Evolutionary conservation across 768 basidiomycete species (phyloP), one percentile per base, ranked within the genome.

Genomic region (Boletus eberwhitei): DNA sequence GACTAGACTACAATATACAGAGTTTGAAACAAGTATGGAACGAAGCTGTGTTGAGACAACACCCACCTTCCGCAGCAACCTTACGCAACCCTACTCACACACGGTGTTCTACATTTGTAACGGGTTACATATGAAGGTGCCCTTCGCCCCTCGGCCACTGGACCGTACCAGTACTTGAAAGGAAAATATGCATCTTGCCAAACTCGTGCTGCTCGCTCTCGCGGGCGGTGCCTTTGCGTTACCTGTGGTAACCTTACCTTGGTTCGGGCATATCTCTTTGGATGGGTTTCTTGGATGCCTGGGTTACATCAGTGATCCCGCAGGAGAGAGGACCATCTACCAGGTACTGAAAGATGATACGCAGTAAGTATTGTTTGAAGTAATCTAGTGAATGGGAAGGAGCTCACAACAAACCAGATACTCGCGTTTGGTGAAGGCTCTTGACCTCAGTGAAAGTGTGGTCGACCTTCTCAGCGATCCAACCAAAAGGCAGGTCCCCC

Each of bases 231-330:
- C 54, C 14, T 54, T 46, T 42, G 67, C 67, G 16, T 35, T 66
- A 17, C 67, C 59, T 26, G 31, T 58, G 17, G 26, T 62, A 32
- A 56, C 47, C 24, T 41, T 66, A 19, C 66, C 48, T n/a, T 68
- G 61, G 64, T 62, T 68, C 26, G 55, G 61, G 37, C 59, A 66
- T n/a, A 4, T 69, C 17, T 50, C 53, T 8, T 19, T 69, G 19
- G 52, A 59, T 17, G 39, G 38, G 21, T 39, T 66, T 19, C 26
- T 40, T 21, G 47, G 38, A 19, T 50, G n/a, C 45, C 39, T 58
- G 46, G 44, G 44, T 36, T 58, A 48, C 29, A n/a, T n/a, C 34
- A 60, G 8, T 22, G 19, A 16, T 36, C 19, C 8, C 12, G 35
- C 41, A 17, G 51, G 48, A 59, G 47, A 44, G 26, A 40, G 21